A percentile compares a stretch with the other conserved stretches of the same genome.
These are phyloP conservation scores for Dichotomocladium elegans DNA, from an alignment of 371 early-diverging fungal species.

Conservation along the genomic window DNA sequence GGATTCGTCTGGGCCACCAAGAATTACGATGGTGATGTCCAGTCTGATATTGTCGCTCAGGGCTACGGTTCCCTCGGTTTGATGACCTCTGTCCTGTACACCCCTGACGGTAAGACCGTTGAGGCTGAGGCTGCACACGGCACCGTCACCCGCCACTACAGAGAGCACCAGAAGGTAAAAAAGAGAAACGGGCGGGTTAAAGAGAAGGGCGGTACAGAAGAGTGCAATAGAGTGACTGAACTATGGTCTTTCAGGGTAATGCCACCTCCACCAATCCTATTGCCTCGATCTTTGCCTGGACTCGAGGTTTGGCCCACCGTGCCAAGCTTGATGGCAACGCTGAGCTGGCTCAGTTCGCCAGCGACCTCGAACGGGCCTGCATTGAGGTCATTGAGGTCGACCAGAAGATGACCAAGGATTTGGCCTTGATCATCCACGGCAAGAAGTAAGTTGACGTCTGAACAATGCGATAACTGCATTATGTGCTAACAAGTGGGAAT, in stretches of 20 bases:
- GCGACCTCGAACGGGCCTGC: constrained; percentile 85
- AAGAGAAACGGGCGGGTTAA: background rate
- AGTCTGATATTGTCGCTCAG: constrained; percentile 94
- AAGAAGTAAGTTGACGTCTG: constrained; percentile 64
- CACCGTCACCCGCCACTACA: constrained; percentile 96
- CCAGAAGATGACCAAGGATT: constrained; percentile 95
- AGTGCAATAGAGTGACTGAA: background rate
- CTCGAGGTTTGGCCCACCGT: constrained; percentile 93
- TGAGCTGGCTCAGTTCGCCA: constrained; percentile 71
- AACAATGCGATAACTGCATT: no score
- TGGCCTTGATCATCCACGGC: constrained; percentile 92
- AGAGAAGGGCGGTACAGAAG: background rate
- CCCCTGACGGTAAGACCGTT: constrained; percentile 92
- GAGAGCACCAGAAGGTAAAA: constrained; percentile 87
- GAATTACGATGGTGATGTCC: constrained; percentile 95
- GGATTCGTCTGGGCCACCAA: constrained; percentile 95
- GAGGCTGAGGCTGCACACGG: constrained; percentile 98
- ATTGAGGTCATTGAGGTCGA: constrained; percentile 83
- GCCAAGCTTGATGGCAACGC: constrained; percentile 87
- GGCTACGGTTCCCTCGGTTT: constrained; percentile 89
- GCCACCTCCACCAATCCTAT: constrained; percentile 94
- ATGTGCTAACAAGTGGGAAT: no score
- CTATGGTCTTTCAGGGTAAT: constrained; percentile 46
- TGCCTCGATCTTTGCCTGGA: constrained; percentile 98
- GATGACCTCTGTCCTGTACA: constrained; percentile 94